These are phyloP conservation scores for Psilocybe cubensis DNA, from an alignment of 768 basidiomycete species.

Conservation along the genomic window DNA sequence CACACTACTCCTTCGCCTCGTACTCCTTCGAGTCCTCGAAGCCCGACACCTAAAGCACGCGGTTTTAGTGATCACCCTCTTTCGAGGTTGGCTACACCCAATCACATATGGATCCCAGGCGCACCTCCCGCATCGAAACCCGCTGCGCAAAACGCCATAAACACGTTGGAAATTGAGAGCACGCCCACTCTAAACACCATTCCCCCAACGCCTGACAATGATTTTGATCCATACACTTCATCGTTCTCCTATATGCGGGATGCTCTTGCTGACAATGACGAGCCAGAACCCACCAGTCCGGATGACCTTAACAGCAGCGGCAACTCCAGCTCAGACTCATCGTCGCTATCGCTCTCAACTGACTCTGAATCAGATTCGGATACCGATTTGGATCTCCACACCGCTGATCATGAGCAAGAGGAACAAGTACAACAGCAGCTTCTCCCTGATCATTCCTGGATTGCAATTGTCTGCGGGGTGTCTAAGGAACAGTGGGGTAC, in stretches of 20 bases:
- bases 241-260: neutral
- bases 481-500: constrained; percentile 56
- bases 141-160: constrained; percentile 6
- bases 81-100: constrained; percentile 44
- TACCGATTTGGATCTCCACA: constrained; percentile 9
- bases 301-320: neutral
- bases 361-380: constrained; percentile 3
- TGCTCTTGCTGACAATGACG: neutral
- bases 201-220: constrained; percentile 20
- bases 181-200: constrained; percentile 19
- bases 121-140: constrained; percentile 54
- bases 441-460: constrained; percentile 73
- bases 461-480: constrained; percentile 79
- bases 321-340: neutral
- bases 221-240: neutral
- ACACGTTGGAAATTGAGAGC: neutral
- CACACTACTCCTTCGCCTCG: neutral
- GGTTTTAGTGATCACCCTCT: neutral
- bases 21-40: constrained; percentile 17
- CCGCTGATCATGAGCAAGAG: too few relatives aligned
- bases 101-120: constrained; percentile 61
- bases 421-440: constrained; percentile 46
- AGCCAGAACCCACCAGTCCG: neutral
- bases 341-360: neutral
- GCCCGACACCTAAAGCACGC: neutral